Conservation (phyloP, 2,329 filamentous ascomycete genomes). For the Fusarium agapanthi region DNA sequence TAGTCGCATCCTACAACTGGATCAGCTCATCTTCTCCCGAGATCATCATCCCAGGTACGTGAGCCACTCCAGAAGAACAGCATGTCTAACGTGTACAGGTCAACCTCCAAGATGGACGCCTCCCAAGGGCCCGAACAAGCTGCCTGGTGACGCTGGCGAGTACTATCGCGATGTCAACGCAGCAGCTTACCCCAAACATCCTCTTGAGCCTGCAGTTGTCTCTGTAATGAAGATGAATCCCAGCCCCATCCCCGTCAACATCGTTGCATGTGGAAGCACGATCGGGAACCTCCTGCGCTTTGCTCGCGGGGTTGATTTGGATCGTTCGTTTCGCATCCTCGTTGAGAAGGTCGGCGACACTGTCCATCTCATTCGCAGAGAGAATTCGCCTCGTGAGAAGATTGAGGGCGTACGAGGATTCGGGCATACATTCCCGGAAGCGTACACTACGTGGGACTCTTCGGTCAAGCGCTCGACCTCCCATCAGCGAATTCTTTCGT, state of each 20-base stretch:
- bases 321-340: conserved; percentile 66
- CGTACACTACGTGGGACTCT: conserved; percentile 70
- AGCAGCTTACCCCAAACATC: conserved; percentile 58
- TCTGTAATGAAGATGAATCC: conserved; percentile 47
- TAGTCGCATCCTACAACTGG: conserved; percentile 62
- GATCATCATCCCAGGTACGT: conserved; percentile 55
- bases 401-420: conserved; percentile 66
- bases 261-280: conserved; percentile 71
- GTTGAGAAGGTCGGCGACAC: conserved; percentile 64
- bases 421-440: conserved; percentile 73
- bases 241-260: conserved; percentile 51
- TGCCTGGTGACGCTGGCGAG: conserved; percentile 51
- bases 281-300: conserved; percentile 70
- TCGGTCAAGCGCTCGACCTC: conserved; percentile 63
- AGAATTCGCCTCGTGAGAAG: conserved; percentile 65
- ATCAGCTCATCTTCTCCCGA: conserved; percentile 51
- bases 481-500: conserved; percentile 70
- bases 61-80: rapidly evolving
- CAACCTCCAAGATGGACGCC: conserved; percentile 40
- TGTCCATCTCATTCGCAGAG: conserved; percentile 70
- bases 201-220: conserved; percentile 59
- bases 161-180: conserved; percentile 66
- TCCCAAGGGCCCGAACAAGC: not conserved
- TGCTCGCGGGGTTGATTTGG: conserved; percentile 52
- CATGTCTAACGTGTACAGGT: conserved; percentile 19